A percentile compares a stretch with the other conserved stretches of the same genome.
phyloP scores from a whole-genome alignment of 164 flowering plant genomes.

The Vitis rotundifolia region DNA sequence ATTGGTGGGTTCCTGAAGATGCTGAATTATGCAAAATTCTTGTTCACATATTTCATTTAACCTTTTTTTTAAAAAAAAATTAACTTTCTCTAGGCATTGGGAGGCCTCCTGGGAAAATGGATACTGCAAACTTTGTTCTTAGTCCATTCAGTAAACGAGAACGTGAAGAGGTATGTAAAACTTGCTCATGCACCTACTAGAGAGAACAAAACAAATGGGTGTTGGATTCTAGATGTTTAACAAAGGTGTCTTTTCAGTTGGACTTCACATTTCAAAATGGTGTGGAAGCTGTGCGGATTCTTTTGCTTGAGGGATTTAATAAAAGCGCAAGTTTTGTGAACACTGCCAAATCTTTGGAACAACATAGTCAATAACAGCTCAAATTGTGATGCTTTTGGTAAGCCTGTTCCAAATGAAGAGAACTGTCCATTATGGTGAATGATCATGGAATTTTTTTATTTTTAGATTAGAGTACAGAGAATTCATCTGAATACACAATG shows the following conservation, averaged over 20 bases:
- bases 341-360: conserved; percentile 58
- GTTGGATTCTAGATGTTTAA: neutral
- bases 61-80: neutral
- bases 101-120: conserved; percentile 94
- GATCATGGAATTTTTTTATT: too few species aligned
- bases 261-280: conserved; percentile 73
- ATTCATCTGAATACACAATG: too few species aligned
- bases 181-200: neutral
- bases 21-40: neutral
- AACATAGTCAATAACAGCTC: conserved; percentile 29
- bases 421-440: neutral
- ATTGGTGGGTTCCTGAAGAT: conserved; percentile 49
- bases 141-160: conserved; percentile 78
- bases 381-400: neutral
- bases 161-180: conserved; percentile 67
- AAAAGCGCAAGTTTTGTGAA: conserved; percentile 88
- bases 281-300: conserved; percentile 75
- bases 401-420: neutral
- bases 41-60: neutral
- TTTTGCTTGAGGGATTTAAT: conserved; percentile 74
- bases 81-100: conserved; percentile 69
- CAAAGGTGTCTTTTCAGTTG: conserved; percentile 46
- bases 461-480: too few species aligned
- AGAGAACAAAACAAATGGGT: neutral
- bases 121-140: conserved; percentile 65